Percentiles rank a stretch among this genome's conserved stretches.
Conservation (phyloP, 768 basidiomycete genomes). For the Russula ochroleuca region DNA sequence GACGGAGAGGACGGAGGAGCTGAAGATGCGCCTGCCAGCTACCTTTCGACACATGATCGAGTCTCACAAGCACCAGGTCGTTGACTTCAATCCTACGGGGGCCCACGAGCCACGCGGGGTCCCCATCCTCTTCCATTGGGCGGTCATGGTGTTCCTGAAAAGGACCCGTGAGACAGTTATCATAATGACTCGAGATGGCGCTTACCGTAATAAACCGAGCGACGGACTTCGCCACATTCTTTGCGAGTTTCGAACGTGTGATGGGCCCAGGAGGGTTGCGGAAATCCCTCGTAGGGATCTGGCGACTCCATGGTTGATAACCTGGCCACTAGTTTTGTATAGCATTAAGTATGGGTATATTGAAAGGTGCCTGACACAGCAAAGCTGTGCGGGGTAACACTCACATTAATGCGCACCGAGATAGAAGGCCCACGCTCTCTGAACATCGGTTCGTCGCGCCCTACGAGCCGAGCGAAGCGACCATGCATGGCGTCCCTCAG, state of each 20-base stretch:
- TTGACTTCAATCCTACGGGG: constrained; percentile 51
- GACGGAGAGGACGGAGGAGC: constrained; percentile 33
- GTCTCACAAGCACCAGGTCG: constrained; percentile 67
- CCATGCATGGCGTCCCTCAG: constrained; percentile 61
- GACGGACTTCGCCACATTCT: constrained; percentile 75
- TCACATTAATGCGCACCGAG: constrained; percentile 71
- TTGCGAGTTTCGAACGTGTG: constrained; percentile 69
- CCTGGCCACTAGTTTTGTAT: constrained; percentile 62
- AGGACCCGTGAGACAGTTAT: not conserved
- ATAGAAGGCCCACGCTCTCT: constrained; percentile 72
- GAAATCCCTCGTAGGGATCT: constrained; percentile 81
- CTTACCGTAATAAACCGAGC: constrained; percentile 61
- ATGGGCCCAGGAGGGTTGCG: constrained; percentile 73
- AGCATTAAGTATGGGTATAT: constrained; percentile 16
- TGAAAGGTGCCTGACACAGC: constrained; percentile 15
- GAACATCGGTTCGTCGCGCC: constrained; percentile 65
- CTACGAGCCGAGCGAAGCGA: constrained; percentile 49
- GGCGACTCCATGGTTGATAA: constrained; percentile 70
- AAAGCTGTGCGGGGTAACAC: constrained; percentile 26
- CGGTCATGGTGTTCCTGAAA: constrained; percentile 46
- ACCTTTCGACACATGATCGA: constrained; percentile 79
- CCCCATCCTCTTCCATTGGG: constrained; percentile 61
- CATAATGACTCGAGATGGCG: constrained; percentile 8
- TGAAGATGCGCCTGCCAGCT: constrained; percentile 79
- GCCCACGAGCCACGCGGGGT: constrained; percentile 61